Evolutionary conservation across 1,284 basidiomycete genomes (phyloP), one percentile per base, ranked within the genome.

Genomic region (Chalciporus sp.): DNA sequence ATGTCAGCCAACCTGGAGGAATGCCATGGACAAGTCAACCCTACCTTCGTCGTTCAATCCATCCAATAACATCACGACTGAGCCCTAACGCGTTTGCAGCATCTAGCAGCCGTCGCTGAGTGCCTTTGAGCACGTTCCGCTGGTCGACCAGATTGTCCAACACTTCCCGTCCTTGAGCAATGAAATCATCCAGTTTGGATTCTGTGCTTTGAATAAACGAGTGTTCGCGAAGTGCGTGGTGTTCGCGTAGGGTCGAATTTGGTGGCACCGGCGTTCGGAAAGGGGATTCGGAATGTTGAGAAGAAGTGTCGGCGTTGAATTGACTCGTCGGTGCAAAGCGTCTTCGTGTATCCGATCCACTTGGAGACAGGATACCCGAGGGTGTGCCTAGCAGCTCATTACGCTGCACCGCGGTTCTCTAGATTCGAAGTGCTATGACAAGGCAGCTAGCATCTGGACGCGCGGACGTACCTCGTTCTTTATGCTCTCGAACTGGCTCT

Each of bases 31-130:
- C 12, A 47, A 46, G 7, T 37, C 16, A n/a, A n/a, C 16, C 14
- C 53, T 49, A 93, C 88, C 92, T 95, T 70, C 95, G 79, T 61
- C 87, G 82, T 69, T 98, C 95, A 61, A 98, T 94, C 92, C 94
- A 98, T 2, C 90, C 86, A 70, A 98, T 97, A 23, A 95, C 94
- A 69, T 95, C 84, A 58, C 94, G 80, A 69, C 93, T 94, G 64
- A 98, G 74, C 0, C 95, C 95, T 46, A 98, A 73, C 16, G 94
- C 95, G 72, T 97, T 97, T 41, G 95, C 95, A 40, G 93, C 89
- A 67, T 92, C 87, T 53, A 96, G 72, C 46, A 98, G 71, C 54
- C 90, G 80, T 60, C 84, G 81, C 66, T 92, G 89, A 0, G 95
- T 96, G 7, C 94, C 94, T 73, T 97, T 97, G 57, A 98, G 75